Evolutionary conservation across 2,329 filamentous ascomycete species (phyloP).

Genomic region (Sphaerulina vaccinii): DNA sequence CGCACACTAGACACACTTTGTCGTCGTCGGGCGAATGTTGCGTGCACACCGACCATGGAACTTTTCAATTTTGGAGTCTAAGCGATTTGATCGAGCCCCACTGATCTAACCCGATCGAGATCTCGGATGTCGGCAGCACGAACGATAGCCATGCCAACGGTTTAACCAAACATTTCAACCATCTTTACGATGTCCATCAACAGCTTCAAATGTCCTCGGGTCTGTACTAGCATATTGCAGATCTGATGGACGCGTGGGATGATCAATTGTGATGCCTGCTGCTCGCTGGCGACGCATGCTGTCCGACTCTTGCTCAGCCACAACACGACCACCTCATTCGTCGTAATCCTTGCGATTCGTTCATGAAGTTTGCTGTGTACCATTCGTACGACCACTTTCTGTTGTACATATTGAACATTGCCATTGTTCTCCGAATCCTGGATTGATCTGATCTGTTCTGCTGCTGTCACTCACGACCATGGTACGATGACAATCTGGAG

Average conservation of each 20-base stretch:
- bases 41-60: neutral
- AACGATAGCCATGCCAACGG: slow-evolving; percentile 2
- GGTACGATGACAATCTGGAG: slow-evolving; percentile 5
- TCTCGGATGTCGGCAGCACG: neutral
- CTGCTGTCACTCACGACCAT: neutral
- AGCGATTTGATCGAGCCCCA: neutral
- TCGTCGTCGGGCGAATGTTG: neutral
- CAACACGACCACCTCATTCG: slow-evolving; percentile 13
- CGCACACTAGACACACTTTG: neutral
- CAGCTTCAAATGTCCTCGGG: neutral
- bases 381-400: neutral
- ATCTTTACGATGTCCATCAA: neutral
- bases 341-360: slow-evolving; percentile 13
- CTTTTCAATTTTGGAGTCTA: neutral
- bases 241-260: neutral
- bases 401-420: slow-evolving; percentile 3
- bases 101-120: neutral
- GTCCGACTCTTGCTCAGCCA: slow-evolving; percentile 15
- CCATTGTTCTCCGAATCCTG: neutral
- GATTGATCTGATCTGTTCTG: neutral
- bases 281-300: neutral
- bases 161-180: neutral
- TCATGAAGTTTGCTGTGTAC: slow-evolving; percentile 1
- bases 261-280: neutral
- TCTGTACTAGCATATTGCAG: neutral